Evolutionary conservation across 768 basidiomycete genomes (phyloP).

Genomic region (Lactarius pseudohatsudake): DNA sequence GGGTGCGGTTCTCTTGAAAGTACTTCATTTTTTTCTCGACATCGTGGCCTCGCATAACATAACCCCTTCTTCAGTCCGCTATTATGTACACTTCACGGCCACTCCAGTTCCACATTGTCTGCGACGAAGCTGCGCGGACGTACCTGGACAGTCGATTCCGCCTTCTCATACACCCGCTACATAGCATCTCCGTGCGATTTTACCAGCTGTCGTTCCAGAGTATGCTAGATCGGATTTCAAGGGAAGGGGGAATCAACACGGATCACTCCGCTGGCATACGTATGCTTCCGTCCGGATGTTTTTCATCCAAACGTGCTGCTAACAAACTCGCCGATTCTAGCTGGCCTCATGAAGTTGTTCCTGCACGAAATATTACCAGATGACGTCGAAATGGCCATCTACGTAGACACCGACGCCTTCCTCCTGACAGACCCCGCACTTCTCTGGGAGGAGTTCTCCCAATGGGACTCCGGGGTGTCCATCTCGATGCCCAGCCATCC

Average conservation of each 20-base stretch:
- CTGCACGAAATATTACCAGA: slow-evolving; percentile 50
- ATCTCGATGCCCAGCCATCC: slow-evolving; percentile 48
- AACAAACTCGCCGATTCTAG: slow-evolving; percentile 31
- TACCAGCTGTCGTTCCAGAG: slow-evolving; percentile 42
- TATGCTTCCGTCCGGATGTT: slow-evolving; percentile 34
- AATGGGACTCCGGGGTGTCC: slow-evolving; percentile 39
- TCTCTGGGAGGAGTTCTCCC: slow-evolving; percentile 45
- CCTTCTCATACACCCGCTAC: slow-evolving; percentile 41
- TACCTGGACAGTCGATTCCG: slow-evolving; percentile 42
- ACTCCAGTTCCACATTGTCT: slow-evolving; percentile 46
- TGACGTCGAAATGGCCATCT: slow-evolving; percentile 45
- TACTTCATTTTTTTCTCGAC: not conserved
- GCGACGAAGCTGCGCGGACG: slow-evolving; percentile 44
- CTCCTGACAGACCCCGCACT: slow-evolving; percentile 48
- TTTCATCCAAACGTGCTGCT: not conserved
- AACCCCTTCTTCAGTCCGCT: slow-evolving; percentile 34
- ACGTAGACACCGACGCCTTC: slow-evolving; percentile 52
- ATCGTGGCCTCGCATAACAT: not conserved
- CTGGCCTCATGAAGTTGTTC: slow-evolving; percentile 54
- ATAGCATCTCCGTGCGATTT: slow-evolving; percentile 43
- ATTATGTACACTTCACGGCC: slow-evolving; percentile 43
- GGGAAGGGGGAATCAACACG: slow-evolving; percentile 47
- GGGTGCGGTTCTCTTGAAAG: slow-evolving; percentile 29
- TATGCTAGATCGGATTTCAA: slow-evolving; percentile 45
- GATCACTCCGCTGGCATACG: slow-evolving; percentile 50